Base-by-base conservation (phyloP, 805 yeast genomes). In the Komagataella ulmi region DNA sequence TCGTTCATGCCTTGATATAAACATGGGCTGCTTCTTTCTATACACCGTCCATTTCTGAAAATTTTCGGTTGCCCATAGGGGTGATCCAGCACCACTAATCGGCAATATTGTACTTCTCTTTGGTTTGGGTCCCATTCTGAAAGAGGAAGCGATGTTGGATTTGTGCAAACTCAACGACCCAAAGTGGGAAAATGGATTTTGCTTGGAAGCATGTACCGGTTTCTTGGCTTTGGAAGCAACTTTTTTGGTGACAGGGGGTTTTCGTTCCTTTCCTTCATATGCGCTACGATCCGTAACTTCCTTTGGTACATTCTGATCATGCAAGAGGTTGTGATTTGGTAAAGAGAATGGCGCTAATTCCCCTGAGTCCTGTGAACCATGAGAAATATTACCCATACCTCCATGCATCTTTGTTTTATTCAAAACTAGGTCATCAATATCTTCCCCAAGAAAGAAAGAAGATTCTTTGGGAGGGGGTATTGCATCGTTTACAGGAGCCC, bases 21-120 rank as follows among this genome's bases (percentile, higher is more conserved):
- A 81, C 0, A 95, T 82, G 80, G 84, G 78, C 19, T 89, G 90
- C 59, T 90, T 91, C 54, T 93, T 79, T 59, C 97, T 75, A 86
- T 88, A 87, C 0, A 91, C 95, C 17, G 79, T 82, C 77, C 89
- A 91, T 59, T 85, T 85, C n/a, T 45, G 47, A 45, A 45, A 45
- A 23, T 45, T 45, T 24, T 45, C 47, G 24, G 21, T 30, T 30
- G 40, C 40, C 40, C 40, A 30, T 10, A 30, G 14, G n/a, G 40
- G 40, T 30, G 40, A 30, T 30, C 40, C 40, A 30, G 40, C 40
- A 30, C 40, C 40, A 30, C 14, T 30, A 30, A 30, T 14, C 4
- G 40, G 40, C 40, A 30, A 10, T 10, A 30, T 10, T 10, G 40
- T 14, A 14, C 40, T 30, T 10, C 40, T 30, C 40, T 30, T 30